Percentiles rank a stretch among this genome's conserved stretches.
Evolutionary conservation across 345 rosid species (phyloP).

Genomic region (Draba incana): DNA sequence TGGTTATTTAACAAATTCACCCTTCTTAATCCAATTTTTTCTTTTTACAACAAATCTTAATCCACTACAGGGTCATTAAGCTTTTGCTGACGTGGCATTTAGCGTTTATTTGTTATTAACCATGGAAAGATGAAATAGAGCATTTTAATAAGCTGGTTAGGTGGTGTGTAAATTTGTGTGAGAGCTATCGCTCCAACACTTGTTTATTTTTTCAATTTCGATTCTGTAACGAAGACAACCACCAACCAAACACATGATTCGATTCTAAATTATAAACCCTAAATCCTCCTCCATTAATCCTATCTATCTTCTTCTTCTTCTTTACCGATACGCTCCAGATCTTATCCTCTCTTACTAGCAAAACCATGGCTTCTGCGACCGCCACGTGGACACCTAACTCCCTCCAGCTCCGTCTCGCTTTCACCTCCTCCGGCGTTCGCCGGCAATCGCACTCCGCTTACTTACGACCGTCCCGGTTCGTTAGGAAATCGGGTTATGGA

Average conservation of each 20-base stretch:
- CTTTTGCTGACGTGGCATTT: slow-evolving; percentile 29
- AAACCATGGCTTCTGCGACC: slow-evolving; percentile 53
- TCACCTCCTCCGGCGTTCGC: slow-evolving; percentile 42
- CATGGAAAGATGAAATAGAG: not conserved
- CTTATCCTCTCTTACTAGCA: slow-evolving; percentile 23
- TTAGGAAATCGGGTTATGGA: slow-evolving; percentile 40
- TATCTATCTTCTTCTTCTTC: not conserved
- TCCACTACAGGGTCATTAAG: too few relatives aligned
- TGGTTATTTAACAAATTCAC: too few relatives aligned
- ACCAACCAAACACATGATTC: slow-evolving; percentile 2
- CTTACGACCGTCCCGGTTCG: slow-evolving; percentile 38
- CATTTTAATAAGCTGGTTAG: slow-evolving; percentile 19
- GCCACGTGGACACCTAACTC: slow-evolving; percentile 70
- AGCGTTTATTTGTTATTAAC: not conserved
- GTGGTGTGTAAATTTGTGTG: slow-evolving; percentile 32
- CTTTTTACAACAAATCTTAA: too few relatives aligned
- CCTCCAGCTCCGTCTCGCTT: slow-evolving; percentile 83
- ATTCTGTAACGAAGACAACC: slow-evolving; percentile 12
- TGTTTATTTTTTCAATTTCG: not conserved
- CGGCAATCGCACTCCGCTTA: slow-evolving; percentile 36
- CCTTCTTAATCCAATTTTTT: too few relatives aligned
- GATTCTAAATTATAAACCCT: slow-evolving; percentile 32
- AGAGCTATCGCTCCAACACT: slow-evolving; percentile 30
- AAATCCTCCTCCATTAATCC: slow-evolving; percentile 13
- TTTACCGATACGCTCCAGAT: slow-evolving; percentile 14